phyloP scores from a whole-genome alignment of 441 rosid species.

The Pelargonium myrrhifolium region DNA sequence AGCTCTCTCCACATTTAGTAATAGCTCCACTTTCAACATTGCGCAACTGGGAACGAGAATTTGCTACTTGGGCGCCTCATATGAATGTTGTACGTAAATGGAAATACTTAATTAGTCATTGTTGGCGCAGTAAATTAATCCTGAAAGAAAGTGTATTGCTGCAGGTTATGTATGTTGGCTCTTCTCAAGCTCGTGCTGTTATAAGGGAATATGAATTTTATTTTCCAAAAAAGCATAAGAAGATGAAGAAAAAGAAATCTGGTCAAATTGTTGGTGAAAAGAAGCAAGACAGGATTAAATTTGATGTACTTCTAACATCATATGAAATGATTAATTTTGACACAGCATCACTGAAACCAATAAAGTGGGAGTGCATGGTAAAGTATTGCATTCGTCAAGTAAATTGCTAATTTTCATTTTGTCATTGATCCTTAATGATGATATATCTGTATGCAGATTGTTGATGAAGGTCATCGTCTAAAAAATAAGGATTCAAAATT shows the following conservation, averaged over 20 bases:
- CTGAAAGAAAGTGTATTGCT: conserved; percentile 17
- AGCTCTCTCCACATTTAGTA: conserved; percentile 67
- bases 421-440: conserved; percentile 22
- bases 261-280: conserved; percentile 67
- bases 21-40: conserved; percentile 98
- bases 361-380: conserved; percentile 99
- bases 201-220: conserved; percentile 94
- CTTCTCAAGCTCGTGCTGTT: conserved; percentile 74
- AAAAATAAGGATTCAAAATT: conserved; percentile 97
- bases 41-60: conserved; percentile 97
- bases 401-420: conserved; percentile 16
- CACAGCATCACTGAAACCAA: conserved; percentile 70
- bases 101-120: conserved; percentile 10
- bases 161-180: conserved; percentile 96
- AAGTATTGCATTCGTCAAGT: conserved; percentile 19
- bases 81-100: conserved; percentile 81
- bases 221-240: conserved; percentile 59
- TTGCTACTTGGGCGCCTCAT: conserved; percentile 97
- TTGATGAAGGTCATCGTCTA: conserved; percentile 98
- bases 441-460: conserved; percentile 60
- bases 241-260: conserved; percentile 83
- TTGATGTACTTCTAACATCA: conserved; percentile 95
- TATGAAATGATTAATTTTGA: conserved; percentile 98
- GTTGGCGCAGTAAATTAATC: neutral
- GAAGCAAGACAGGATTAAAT: conserved; percentile 90